phyloP scores from a whole-genome alignment of 441 rosid species.

The Gossypium davidsonii region DNA sequence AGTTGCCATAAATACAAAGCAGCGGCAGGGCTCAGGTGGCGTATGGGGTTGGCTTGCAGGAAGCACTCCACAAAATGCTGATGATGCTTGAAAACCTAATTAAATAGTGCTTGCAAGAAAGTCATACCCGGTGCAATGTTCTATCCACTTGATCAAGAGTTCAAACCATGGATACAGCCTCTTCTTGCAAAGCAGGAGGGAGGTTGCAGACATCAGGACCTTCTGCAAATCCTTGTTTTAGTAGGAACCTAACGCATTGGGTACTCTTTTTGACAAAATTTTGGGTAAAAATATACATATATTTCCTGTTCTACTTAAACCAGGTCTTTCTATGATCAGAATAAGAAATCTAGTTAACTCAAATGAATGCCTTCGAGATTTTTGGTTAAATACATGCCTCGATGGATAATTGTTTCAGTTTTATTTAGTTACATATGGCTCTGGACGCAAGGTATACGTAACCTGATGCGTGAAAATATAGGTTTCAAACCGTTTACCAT shows the following conservation, averaged over 20 bases:
- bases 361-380: not conserved
- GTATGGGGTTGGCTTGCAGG: slow-evolving; percentile 99
- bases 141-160: not conserved
- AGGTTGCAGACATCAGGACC: not conserved
- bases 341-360: slow-evolving; percentile 18
- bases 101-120: slow-evolving; percentile 9
- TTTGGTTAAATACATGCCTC: not conserved
- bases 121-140: not conserved
- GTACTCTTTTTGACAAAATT: slow-evolving; percentile 13
- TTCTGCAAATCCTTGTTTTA: not conserved
- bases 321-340: slow-evolving; percentile 19
- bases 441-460: too few relatives aligned
- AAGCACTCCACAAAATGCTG: slow-evolving; percentile 41
- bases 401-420: not conserved
- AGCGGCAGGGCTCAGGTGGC: slow-evolving; percentile 72
- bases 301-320: slow-evolving; percentile 2
- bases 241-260: not conserved
- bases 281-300: slow-evolving; percentile 6
- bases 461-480: too few relatives aligned
- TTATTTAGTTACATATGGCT: not conserved
- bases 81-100: slow-evolving; percentile 28
- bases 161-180: not conserved
- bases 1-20: slow-evolving; percentile 62
- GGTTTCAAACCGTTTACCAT: too few relatives aligned
- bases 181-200: not conserved